A percentile compares a stretch with the other conserved stretches of the same genome.
These are phyloP conservation scores for Penicillium egyptiacum DNA, from an alignment of 495 filamentous ascomycete species.

Conservation along the genomic window DNA sequence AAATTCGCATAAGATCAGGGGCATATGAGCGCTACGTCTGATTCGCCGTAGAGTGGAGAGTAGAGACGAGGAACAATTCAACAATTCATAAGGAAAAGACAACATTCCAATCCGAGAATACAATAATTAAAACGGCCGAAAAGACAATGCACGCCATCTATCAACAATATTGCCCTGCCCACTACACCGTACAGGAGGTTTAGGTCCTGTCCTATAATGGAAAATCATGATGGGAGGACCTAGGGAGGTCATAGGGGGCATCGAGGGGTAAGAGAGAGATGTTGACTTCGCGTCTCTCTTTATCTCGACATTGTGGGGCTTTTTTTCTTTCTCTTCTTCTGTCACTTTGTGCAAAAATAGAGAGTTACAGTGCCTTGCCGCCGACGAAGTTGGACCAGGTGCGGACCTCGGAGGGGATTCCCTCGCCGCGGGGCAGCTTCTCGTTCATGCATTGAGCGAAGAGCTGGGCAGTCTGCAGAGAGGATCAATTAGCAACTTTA, in stretches of 20 bases:
- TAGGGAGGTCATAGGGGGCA: conserved; percentile 6
- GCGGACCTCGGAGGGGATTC: conserved; percentile 87
- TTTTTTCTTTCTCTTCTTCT: conserved; percentile 22
- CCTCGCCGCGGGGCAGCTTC: conserved; percentile 79
- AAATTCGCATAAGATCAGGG: neutral
- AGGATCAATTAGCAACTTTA: conserved; percentile 19
- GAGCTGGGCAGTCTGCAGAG: conserved; percentile 79
- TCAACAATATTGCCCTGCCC: conserved; percentile 34
- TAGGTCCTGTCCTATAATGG: conserved; percentile 1
- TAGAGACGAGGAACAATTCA: conserved; percentile 5
- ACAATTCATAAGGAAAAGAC: conserved; percentile 11
- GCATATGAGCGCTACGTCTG: conserved; percentile 7
- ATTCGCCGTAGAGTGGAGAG: conserved; percentile 19
- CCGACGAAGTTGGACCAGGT: conserved; percentile 94
- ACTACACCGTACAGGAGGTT: conserved; percentile 25
- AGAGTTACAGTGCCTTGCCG: conserved; percentile 76
- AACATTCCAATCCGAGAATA: conserved; percentile 14
- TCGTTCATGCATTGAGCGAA: conserved; percentile 95
- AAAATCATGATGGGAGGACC: conserved; percentile 11
- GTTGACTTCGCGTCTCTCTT: neutral
- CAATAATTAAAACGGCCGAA: conserved; percentile 13
- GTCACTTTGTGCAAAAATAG: conserved; percentile 22
- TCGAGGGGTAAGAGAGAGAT: conserved; percentile 1
- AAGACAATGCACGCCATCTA: conserved; percentile 34
- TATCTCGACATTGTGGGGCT: conserved; percentile 14